phyloP scores from a whole-genome alignment of 305 asterid genomes.

The Solanum hybrid region DNA sequence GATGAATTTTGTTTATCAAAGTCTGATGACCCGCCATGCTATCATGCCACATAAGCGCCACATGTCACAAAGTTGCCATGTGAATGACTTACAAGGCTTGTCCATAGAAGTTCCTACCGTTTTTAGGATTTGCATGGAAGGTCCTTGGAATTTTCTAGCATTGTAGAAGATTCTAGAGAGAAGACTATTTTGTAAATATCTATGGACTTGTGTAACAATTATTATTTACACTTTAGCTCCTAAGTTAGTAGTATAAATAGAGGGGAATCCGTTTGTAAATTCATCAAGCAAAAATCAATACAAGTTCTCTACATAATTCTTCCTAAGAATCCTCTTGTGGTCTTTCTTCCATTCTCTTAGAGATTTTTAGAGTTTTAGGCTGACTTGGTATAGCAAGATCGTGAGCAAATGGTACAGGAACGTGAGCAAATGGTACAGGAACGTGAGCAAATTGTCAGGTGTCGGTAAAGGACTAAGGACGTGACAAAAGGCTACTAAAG shows the following conservation, averaged over 20 bases:
- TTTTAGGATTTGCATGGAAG: too few species aligned
- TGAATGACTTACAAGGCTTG: not conserved
- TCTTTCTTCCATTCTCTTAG: not conserved
- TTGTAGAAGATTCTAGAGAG: too few species aligned
- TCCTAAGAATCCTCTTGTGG: not conserved
- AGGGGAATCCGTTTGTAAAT: not conserved
- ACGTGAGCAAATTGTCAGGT: not conserved
- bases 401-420: not conserved
- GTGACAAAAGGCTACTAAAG: not conserved
- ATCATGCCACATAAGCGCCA: not conserved
- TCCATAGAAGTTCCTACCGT: too few species aligned
- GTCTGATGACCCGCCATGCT: not conserved
- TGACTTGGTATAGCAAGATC: not conserved
- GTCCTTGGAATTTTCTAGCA: not conserved
- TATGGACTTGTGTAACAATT: not conserved
- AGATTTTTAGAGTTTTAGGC: not conserved
- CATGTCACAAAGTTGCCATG: not conserved
- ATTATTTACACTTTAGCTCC: not conserved
- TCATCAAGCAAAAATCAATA: not conserved
- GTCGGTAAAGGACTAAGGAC: too few species aligned
- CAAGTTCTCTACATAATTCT: not conserved
- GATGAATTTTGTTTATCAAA: too few species aligned
- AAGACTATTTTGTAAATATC: too few species aligned
- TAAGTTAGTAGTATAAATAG: too few species aligned
- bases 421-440: not conserved